phyloP scores from a whole-genome alignment of 192 early-diverging fungal species.

The Entophlyctis helioformis region DNA sequence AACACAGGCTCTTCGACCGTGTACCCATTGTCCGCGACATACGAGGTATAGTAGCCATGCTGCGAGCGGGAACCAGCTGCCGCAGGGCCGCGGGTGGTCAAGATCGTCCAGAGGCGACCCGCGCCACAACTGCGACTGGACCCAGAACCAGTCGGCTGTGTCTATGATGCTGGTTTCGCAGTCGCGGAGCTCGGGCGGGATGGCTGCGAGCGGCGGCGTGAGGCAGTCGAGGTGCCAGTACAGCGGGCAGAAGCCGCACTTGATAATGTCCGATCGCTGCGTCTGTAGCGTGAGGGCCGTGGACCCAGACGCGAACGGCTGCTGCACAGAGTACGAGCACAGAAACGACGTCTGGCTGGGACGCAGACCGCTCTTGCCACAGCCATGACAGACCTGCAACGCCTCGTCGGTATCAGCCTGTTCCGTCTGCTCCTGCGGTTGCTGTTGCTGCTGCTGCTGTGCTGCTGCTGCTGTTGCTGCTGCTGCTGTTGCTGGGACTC shows the following conservation, averaged over 20 bases:
- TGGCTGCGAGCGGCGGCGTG: constrained; percentile 20
- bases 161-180: constrained; percentile 11
- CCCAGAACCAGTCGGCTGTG: not conserved
- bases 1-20: not conserved
- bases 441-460: too few relatives aligned
- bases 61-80: constrained; percentile 2
- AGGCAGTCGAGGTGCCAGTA: constrained; percentile 47
- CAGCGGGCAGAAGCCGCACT: constrained; percentile 36
- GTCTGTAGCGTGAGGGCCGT: constrained; percentile 4
- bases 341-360: constrained; percentile 5
- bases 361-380: constrained; percentile 6
- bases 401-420: too few relatives aligned
- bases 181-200: constrained; percentile 16
- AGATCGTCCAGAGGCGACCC: constrained; percentile 1
- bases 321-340: constrained; percentile 7
- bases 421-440: too few relatives aligned
- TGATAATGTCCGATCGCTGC: constrained; percentile 22
- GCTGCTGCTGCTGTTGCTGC: too few relatives aligned
- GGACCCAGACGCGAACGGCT: not conserved
- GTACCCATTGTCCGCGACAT: not conserved
- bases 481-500: too few relatives aligned
- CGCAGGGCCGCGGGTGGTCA: not conserved
- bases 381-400: too few relatives aligned
- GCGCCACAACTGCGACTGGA: constrained; percentile 8
- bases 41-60: constrained; percentile 1